Percentiles rank a stretch among this genome's conserved stretches.
phyloP scores from a whole-genome alignment of 2,329 filamentous ascomycete genomes.

The Xylariaceae sp. region DNA sequence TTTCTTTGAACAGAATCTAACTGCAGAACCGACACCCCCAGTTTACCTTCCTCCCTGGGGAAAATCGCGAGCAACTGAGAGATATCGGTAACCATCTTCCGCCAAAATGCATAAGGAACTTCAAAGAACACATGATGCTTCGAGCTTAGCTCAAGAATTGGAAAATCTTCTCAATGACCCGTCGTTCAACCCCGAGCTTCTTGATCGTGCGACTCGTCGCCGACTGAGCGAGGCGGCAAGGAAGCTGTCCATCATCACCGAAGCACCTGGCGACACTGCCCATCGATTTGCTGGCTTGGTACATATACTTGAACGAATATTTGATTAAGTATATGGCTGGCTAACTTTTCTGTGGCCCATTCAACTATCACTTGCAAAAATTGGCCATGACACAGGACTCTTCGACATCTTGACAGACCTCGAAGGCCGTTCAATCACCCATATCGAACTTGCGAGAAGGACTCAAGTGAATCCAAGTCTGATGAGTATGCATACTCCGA shows the following conservation, averaged over 20 bases:
- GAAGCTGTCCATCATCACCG: slow-evolving; percentile 11
- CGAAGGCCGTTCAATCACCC: slow-evolving; percentile 3
- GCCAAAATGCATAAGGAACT: slow-evolving; percentile 1
- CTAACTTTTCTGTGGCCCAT: slow-evolving; percentile 5
- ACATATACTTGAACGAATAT: background rate
- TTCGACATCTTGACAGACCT: slow-evolving; percentile 9
- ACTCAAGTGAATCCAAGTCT: slow-evolving; percentile 14
- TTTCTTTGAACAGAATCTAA: too few species aligned
- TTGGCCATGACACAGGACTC: slow-evolving; percentile 13
- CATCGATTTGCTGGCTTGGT: slow-evolving; percentile 13
- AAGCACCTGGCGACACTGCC: slow-evolving; percentile 11
- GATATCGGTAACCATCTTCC: too few species aligned
- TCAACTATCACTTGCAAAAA: slow-evolving; percentile 11
- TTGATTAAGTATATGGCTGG: background rate
- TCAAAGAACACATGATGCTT: slow-evolving; percentile 7
- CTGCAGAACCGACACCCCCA: too few species aligned
- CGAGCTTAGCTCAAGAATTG: slow-evolving; percentile 7
- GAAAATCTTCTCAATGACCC: slow-evolving; percentile 11
- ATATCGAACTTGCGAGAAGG: slow-evolving; percentile 7
- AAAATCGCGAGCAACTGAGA: too few species aligned
- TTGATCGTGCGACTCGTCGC: slow-evolving; percentile 12
- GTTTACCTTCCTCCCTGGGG: too few species aligned
- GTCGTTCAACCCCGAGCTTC: slow-evolving; percentile 10
- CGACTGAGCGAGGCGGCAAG: slow-evolving; percentile 13
- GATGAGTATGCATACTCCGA: too few species aligned